phyloP scores from a whole-genome alignment of 2,329 filamentous ascomycete genomes.

The Fusarium continuum region DNA sequence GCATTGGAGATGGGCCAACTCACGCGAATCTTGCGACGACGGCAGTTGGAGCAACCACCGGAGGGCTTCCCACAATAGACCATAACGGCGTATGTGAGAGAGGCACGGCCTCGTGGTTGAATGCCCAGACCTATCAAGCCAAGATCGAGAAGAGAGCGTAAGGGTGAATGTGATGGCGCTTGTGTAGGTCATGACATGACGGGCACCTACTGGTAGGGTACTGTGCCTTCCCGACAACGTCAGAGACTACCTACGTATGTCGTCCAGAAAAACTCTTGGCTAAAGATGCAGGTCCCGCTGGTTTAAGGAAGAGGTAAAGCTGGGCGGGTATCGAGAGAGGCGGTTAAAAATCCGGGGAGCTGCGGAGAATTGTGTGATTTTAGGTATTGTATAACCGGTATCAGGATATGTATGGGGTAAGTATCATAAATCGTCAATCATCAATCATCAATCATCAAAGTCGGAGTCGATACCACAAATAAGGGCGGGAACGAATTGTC shows the following conservation, averaged over 20 bases:
- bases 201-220: constrained; percentile 17
- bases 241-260: background rate
- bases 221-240: background rate
- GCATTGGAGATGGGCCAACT: constrained; percentile 42
- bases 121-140: background rate
- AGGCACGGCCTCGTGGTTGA: constrained; percentile 2
- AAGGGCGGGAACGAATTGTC: background rate
- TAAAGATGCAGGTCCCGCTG: background rate
- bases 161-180: constrained; percentile 8
- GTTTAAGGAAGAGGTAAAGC: background rate
- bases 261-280: background rate
- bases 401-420: too few relatives aligned
- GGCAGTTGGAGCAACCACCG: constrained; percentile 64
- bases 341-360: background rate
- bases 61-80: constrained; percentile 68
- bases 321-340: background rate
- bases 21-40: constrained; percentile 65
- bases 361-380: background rate
- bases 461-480: background rate
- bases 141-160: background rate
- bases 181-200: constrained; percentile 35
- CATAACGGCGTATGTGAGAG: constrained; percentile 50
- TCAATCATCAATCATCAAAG: constrained; percentile 8
- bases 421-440: constrained; percentile 13
- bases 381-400: background rate